A percentile compares a stretch with the other conserved stretches of the same genome.
Evolutionary conservation across 805 yeast genomes (phyloP).

Genomic region (Ogataea pignaliae): DNA sequence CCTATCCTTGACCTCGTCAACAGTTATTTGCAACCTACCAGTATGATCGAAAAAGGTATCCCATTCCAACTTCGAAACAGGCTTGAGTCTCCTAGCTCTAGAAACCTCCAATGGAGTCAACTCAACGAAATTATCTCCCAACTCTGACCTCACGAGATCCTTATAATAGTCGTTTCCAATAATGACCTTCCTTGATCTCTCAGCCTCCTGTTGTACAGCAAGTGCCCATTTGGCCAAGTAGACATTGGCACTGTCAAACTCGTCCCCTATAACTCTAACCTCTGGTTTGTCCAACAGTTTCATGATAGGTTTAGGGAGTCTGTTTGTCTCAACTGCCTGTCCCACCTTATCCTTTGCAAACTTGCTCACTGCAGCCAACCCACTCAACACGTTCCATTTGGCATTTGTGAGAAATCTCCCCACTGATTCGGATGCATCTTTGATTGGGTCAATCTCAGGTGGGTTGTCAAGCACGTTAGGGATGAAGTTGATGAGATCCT

Average conservation of each 20-base stretch:
- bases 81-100: constrained; percentile 60
- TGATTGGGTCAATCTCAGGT: constrained; percentile 28
- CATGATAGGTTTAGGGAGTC: constrained; percentile 51
- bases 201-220: constrained; percentile 89
- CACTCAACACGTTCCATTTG: constrained; percentile 82
- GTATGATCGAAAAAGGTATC: constrained; percentile 70
- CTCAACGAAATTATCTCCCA: constrained; percentile 49
- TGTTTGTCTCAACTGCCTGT: constrained; percentile 41
- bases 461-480: constrained; percentile 37
- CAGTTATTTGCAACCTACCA: constrained; percentile 73
- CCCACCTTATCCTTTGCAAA: constrained; percentile 62
- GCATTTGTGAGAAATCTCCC: constrained; percentile 57
- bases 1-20: constrained; percentile 70
- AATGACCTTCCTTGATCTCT: constrained; percentile 47
- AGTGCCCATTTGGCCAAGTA: constrained; percentile 96
- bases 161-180: constrained; percentile 57
- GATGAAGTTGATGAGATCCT: constrained; percentile 56
- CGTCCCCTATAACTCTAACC: constrained; percentile 76
- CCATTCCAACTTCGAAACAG: constrained; percentile 77
- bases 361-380: constrained; percentile 73
- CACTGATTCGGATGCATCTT: constrained; percentile 33
- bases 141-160: constrained; percentile 50
- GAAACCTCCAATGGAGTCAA: constrained; percentile 57
- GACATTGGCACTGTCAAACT: constrained; percentile 87
- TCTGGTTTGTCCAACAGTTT: constrained; percentile 70